Percentiles rank a stretch among this genome's conserved stretches.
These are phyloP conservation scores for Hippophae gyantsensis DNA, from an alignment of 306 rosid species.

Conservation along the genomic window DNA sequence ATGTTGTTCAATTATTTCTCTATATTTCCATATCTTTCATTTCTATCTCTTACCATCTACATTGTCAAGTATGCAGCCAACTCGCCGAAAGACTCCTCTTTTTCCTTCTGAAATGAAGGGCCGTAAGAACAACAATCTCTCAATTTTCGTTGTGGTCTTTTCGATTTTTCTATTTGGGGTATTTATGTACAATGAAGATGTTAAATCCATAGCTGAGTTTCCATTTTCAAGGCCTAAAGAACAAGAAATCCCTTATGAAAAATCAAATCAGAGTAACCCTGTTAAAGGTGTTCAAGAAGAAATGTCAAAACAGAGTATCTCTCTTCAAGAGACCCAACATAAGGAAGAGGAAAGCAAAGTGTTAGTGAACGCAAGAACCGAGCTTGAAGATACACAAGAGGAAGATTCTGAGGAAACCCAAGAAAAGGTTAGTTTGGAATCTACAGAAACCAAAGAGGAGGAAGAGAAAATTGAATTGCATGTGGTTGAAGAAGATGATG, in stretches of 20 bases:
- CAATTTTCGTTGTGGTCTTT: conserved; percentile 48
- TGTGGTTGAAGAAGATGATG: conserved; percentile 18
- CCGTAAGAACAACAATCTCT: conserved; percentile 51
- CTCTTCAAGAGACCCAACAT: no score
- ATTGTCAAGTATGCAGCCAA: conserved; percentile 33
- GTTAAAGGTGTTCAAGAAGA: conserved; percentile 1
- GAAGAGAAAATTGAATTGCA: conserved; percentile 39
- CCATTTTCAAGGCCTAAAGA: conserved; percentile 45
- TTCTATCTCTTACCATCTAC: conserved; percentile 3
- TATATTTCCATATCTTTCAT: conserved; percentile 26
- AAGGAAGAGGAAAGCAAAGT: conserved; percentile 11
- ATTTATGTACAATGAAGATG: conserved; percentile 77
- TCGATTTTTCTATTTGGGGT: conserved; percentile 63
- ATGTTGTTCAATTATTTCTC: conserved; percentile 31
- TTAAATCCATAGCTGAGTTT: conserved; percentile 63
- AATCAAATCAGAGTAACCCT: conserved; percentile 1
- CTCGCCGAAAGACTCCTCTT: conserved; percentile 41
- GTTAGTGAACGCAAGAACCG: conserved; percentile 30
- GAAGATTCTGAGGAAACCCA: conserved; percentile 35
- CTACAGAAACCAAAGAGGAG: conserved; percentile 10
- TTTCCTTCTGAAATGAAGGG: conserved; percentile 47
- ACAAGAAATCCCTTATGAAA: conserved; percentile 40
- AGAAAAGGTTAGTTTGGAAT: conserved; percentile 27
- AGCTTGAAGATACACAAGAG: conserved; percentile 28
- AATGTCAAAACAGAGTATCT: conserved; percentile 3